These are phyloP conservation scores for Scalesia atractyloides DNA, from an alignment of 129 eudicot species.

Conservation along the genomic window DNA sequence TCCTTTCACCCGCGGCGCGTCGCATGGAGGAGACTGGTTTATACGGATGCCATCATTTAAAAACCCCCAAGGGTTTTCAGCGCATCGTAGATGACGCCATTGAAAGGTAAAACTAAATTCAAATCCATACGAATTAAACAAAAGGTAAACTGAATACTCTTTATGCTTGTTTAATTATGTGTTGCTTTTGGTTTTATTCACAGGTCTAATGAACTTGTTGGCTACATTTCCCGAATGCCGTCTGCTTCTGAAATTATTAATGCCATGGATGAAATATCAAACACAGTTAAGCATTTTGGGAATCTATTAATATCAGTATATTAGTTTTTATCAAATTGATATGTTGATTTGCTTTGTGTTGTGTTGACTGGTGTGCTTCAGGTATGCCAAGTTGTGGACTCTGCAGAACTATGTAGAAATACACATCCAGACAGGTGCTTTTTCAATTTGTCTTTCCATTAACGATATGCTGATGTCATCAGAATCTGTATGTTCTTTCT, in stretches of 20 bases:
- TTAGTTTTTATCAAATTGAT: neutral
- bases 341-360: neutral
- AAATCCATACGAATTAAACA: neutral
- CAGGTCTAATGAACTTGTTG: conserved; percentile 81
- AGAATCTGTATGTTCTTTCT: neutral
- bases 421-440: conserved; percentile 96
- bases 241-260: conserved; percentile 60
- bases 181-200: neutral
- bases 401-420: conserved; percentile 84
- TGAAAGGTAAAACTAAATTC: conserved; percentile 49
- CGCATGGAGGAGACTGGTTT: conserved; percentile 61
- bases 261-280: conserved; percentile 95
- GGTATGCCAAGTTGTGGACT: conserved; percentile 94
- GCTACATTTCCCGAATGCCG: conserved; percentile 69
- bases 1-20: conserved; percentile 33
- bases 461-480: neutral
- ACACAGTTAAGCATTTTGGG: conserved; percentile 59
- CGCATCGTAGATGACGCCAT: conserved; percentile 91
- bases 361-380: conserved; percentile 22
- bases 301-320: neutral
- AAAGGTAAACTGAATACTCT: neutral
- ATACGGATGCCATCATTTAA: conserved; percentile 73
- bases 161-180: neutral
- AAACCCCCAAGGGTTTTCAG: conserved; percentile 75
- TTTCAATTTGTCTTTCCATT: neutral